Conservation (phyloP, 2,329 filamentous ascomycete genomes). For the Calonectria pauciramosa region DNA sequence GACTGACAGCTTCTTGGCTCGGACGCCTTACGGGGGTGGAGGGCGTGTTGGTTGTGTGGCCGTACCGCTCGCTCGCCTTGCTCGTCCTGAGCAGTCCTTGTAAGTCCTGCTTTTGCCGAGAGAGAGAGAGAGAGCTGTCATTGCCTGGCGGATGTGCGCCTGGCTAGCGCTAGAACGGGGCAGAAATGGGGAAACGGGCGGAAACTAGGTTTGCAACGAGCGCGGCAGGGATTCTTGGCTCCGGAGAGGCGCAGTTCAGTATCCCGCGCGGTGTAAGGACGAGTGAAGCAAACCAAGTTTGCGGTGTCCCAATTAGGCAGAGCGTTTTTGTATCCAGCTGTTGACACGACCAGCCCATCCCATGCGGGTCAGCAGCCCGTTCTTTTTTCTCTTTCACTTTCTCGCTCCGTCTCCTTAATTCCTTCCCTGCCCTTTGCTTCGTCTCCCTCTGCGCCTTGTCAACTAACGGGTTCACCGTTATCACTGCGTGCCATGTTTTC, state of each 20-base stretch:
- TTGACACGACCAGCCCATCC: neutral
- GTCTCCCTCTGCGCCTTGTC: neutral
- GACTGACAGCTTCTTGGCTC: neutral
- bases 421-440: neutral
- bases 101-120: neutral
- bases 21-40: neutral
- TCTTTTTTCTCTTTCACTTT: neutral
- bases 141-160: conserved; percentile 10
- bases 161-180: conserved; percentile 5
- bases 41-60: neutral
- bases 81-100: neutral
- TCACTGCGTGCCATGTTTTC: neutral
- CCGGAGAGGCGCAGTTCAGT: conserved; percentile 13
- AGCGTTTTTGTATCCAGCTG: neutral
- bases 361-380: conserved; percentile 4
- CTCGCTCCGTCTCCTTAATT: neutral
- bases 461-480: neutral
- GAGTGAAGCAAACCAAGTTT: neutral
- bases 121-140: neutral
- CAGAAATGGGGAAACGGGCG: conserved; percentile 5
- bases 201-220: conserved; percentile 3
- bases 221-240: conserved; percentile 9
- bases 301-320: conserved; percentile 6
- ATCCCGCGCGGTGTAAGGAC: neutral
- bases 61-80: neutral